Conservation (phyloP, 2,329 filamentous ascomycete species). For the Arthrobotrys sphaeroides region DNA sequence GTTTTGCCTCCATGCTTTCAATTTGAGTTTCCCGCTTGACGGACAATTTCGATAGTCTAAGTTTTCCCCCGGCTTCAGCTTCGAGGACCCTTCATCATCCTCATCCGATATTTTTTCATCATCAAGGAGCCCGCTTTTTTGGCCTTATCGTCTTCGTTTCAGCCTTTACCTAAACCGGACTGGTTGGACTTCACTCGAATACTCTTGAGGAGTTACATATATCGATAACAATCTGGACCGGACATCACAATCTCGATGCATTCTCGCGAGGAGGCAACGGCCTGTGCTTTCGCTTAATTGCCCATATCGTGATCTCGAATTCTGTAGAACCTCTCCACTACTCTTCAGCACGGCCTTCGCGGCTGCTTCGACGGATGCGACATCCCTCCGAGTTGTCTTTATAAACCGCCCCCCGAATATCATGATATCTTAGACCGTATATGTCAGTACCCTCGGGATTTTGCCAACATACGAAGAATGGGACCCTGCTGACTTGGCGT, state of each 20-base stretch:
- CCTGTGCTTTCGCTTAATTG: constrained; percentile 32
- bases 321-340: constrained; percentile 9
- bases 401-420: not conserved
- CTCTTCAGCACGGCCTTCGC: not conserved
- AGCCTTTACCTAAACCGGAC: constrained; percentile 35
- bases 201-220: constrained; percentile 10
- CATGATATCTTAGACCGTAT: constrained; percentile 5
- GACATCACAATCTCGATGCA: not conserved
- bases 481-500: constrained; percentile 36
- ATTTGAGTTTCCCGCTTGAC: constrained; percentile 23
- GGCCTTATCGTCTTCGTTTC: constrained; percentile 32
- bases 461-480: constrained; percentile 6
- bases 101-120: constrained; percentile 27
- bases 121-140: not conserved
- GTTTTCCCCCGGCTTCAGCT: constrained; percentile 14
- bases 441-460: constrained; percentile 29
- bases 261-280: constrained; percentile 19
- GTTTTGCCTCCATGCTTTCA: not conserved
- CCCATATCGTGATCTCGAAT: constrained; percentile 13
- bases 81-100: constrained; percentile 1
- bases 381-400: not conserved
- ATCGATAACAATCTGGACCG: not conserved
- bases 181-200: constrained; percentile 21
- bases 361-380: constrained; percentile 3
- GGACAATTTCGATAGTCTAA: not conserved